phyloP scores from a whole-genome alignment of 179 eudicot genomes.

The Drosera spatulata region DNA sequence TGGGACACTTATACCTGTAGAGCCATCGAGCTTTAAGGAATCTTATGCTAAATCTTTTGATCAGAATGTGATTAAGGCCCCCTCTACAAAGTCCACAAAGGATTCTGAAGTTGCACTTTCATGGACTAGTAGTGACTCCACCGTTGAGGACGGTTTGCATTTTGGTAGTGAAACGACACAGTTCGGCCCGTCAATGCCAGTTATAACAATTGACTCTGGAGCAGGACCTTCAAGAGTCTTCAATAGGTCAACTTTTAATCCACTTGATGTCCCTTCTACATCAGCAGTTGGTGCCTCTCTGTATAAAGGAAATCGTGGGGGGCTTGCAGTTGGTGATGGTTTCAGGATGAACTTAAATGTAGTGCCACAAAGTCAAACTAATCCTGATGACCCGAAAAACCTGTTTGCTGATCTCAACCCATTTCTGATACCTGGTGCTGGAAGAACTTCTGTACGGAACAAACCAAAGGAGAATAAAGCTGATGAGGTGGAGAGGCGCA shows the following conservation, averaged over 20 bases:
- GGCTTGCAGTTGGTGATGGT: conserved; percentile 67
- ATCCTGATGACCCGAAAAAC: conserved; percentile 53
- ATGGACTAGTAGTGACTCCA: conserved; percentile 17
- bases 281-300: conserved; percentile 63
- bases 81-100: conserved; percentile 27
- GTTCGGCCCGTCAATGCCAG: conserved; percentile 29
- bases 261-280: conserved; percentile 47
- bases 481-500: conserved; percentile 43
- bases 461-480: conserved; percentile 34
- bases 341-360: conserved; percentile 77
- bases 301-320: conserved; percentile 74
- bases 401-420: conserved; percentile 98
- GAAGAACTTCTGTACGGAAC: conserved; percentile 46
- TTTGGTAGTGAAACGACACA: conserved; percentile 25
- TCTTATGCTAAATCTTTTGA: conserved; percentile 32
- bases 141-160: conserved; percentile 17
- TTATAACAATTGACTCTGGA: conserved; percentile 27
- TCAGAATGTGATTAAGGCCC: conserved; percentile 36
- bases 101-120: conserved; percentile 29
- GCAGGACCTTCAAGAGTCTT: conserved; percentile 51
- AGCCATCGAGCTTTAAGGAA: conserved; percentile 47
- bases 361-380: conserved; percentile 60
- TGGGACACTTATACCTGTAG: conserved; percentile 87
- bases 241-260: conserved; percentile 30
- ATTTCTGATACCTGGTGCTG: conserved; percentile 67